These are phyloP conservation scores for Penicillium parvum DNA, from an alignment of 495 filamentous ascomycete genomes.

Conservation along the genomic window DNA sequence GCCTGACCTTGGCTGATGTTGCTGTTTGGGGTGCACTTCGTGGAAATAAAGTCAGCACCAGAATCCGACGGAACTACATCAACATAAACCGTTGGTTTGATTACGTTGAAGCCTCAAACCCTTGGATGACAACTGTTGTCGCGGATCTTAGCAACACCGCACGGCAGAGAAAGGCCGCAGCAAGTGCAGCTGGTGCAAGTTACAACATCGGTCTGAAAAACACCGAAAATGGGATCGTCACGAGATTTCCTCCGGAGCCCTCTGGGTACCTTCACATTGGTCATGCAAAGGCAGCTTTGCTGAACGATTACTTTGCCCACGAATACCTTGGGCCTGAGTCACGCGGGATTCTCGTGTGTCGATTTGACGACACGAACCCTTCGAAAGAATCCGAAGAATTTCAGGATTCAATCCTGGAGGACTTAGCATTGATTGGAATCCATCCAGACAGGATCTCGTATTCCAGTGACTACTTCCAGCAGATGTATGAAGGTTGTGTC, in stretches of 20 bases:
- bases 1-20: slow-evolving; percentile 70
- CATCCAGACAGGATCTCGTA: slow-evolving; percentile 75
- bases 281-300: slow-evolving; percentile 85
- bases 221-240: slow-evolving; percentile 88
- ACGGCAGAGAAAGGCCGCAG: slow-evolving; percentile 62
- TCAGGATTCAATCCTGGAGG: slow-evolving; percentile 82
- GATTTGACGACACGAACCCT: slow-evolving; percentile 90
- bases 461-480: slow-evolving; percentile 88
- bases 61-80: slow-evolving; percentile 72
- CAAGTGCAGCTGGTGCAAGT: slow-evolving; percentile 76
- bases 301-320: slow-evolving; percentile 93
- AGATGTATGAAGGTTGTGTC: slow-evolving; percentile 74
- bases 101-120: slow-evolving; percentile 76
- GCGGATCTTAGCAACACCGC: slow-evolving; percentile 56
- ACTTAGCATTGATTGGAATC: slow-evolving; percentile 81
- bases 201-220: slow-evolving; percentile 88
- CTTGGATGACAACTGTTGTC: slow-evolving; percentile 48
- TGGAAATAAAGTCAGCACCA: slow-evolving; percentile 79
- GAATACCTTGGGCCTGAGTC: too few species aligned
- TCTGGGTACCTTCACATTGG: slow-evolving; percentile 94
- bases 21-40: slow-evolving; percentile 81
- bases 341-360: slow-evolving; percentile 64
- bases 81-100: slow-evolving; percentile 87
- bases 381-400: slow-evolving; percentile 91
- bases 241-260: slow-evolving; percentile 94